Evolutionary conservation across 1,284 basidiomycete species (phyloP).

Genomic region (Grifola frondosa): DNA sequence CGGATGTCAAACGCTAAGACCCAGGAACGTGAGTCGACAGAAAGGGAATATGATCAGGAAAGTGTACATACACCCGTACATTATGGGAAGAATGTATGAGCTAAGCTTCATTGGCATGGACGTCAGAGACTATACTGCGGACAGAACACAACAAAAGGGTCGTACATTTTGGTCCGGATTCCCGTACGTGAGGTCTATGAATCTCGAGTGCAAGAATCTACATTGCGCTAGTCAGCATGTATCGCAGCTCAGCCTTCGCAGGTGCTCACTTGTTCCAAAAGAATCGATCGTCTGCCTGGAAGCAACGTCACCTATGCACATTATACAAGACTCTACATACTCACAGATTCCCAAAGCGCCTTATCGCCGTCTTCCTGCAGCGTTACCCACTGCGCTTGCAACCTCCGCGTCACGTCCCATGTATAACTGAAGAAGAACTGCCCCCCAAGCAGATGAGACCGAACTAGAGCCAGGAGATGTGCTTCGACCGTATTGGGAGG

Average conservation of each 20-base stretch:
- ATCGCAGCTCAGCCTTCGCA: not conserved
- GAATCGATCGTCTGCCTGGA: constrained; percentile 90
- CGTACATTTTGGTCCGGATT: constrained; percentile 62
- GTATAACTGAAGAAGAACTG: constrained; percentile 90
- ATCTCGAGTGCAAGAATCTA: constrained; percentile 70
- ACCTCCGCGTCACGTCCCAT: constrained; percentile 86
- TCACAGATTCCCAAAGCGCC: constrained; percentile 74
- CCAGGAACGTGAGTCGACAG: constrained; percentile 11
- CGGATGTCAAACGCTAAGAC: constrained; percentile 84
- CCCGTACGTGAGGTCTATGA: constrained; percentile 62
- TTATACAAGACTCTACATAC: constrained; percentile 7
- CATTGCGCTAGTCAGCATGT: constrained; percentile 6
- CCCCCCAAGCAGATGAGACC: constrained; percentile 80
- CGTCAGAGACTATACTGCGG: constrained; percentile 9
- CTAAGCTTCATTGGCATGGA: constrained; percentile 54
- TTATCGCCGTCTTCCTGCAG: constrained; percentile 50
- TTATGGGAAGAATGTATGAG: constrained; percentile 86
- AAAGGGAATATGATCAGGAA: constrained; percentile 8
- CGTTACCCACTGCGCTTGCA: constrained; percentile 80
- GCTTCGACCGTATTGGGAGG: constrained; percentile 85
- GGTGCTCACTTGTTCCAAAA: constrained; percentile 91
- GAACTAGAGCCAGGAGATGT: constrained; percentile 84
- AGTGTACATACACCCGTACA: constrained; percentile 82
- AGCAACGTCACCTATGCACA: constrained; percentile 11
- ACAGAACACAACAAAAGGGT: constrained; percentile 10